A percentile compares a stretch with the other conserved stretches of the same genome.
Conservation (phyloP, 306 rosid species). For the Dicorynia guianensis region DNA sequence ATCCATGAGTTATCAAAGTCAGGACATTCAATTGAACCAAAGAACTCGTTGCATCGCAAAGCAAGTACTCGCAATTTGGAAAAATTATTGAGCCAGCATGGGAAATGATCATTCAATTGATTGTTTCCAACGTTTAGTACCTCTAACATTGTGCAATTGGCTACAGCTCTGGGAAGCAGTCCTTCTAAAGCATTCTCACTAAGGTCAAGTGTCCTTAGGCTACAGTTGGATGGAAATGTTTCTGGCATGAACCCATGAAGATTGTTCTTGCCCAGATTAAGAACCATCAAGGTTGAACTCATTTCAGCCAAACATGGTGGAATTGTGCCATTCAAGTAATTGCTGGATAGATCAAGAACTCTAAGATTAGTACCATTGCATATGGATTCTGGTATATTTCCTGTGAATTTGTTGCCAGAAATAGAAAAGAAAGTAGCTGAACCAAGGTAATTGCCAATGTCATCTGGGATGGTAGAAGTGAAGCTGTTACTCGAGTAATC, state of each 20-base stretch:
- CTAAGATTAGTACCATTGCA: constrained; percentile 39
- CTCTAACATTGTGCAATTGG: constrained; percentile 39
- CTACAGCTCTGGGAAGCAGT: constrained; percentile 35
- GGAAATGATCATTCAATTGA: not conserved
- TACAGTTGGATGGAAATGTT: constrained; percentile 26
- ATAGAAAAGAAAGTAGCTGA: constrained; percentile 9
- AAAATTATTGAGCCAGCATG: constrained; percentile 33
- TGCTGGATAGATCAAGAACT: constrained; percentile 48
- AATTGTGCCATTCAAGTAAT: constrained; percentile 34
- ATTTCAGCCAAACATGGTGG: constrained; percentile 31
- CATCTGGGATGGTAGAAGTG: not conserved
- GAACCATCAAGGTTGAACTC: constrained; percentile 29
- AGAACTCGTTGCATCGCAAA: constrained; percentile 43
- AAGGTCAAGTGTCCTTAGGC: constrained; percentile 41
- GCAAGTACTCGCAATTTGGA: constrained; percentile 47
- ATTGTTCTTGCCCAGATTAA: constrained; percentile 39
- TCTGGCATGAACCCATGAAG: constrained; percentile 9
- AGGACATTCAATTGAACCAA: constrained; percentile 31
- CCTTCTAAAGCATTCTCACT: constrained; percentile 38
- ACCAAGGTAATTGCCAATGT: not conserved
- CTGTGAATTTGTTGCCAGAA: constrained; percentile 26
- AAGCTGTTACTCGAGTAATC: constrained; percentile 47
- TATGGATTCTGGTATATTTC: constrained; percentile 41
- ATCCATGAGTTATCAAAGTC: constrained; percentile 6
- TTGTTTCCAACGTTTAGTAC: constrained; percentile 53